Percentiles rank a stretch among this genome's conserved stretches.
Evolutionary conservation across 805 yeast genomes (phyloP).

Genomic region (Torulaspora quercuum): DNA sequence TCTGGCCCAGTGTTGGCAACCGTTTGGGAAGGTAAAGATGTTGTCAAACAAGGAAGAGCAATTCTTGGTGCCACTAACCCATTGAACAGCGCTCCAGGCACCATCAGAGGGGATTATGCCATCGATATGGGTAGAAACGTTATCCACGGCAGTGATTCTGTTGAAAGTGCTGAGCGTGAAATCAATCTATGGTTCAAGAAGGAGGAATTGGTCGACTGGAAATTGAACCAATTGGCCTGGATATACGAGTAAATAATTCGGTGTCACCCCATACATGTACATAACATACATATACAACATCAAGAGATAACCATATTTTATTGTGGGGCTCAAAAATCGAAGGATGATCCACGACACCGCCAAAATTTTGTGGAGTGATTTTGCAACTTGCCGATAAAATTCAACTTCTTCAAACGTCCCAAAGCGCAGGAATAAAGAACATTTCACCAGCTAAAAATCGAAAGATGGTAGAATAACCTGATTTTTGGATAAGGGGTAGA

Average conservation of each 20-base stretch:
- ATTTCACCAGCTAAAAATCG: no score
- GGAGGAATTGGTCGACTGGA: slow-evolving; percentile 93
- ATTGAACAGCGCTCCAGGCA: slow-evolving; percentile 94
- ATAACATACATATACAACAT: no score
- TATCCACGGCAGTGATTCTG: slow-evolving; percentile 99
- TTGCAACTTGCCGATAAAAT: no score
- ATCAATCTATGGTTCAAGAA: slow-evolving; percentile 96
- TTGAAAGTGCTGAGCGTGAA: slow-evolving; percentile 95
- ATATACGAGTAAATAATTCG: slow-evolving; percentile 86
- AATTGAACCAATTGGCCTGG: slow-evolving; percentile 81
- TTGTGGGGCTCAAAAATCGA: no score
- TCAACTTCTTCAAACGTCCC: no score
- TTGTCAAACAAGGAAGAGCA: slow-evolving; percentile 96
- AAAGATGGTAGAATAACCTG: slow-evolving; percentile 1
- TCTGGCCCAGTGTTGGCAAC: slow-evolving; percentile 99
- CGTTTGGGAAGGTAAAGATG: slow-evolving; percentile 99
- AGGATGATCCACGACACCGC: no score
- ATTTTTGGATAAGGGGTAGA: slow-evolving; percentile 1
- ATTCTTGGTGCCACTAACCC: slow-evolving; percentile 99
- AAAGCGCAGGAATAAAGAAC: no score
- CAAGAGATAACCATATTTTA: no score
- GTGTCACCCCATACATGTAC: slow-evolving; percentile 4
- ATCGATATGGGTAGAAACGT: slow-evolving; percentile 99
- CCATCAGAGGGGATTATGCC: slow-evolving; percentile 99
- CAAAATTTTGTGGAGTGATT: slow-evolving; percentile 6